phyloP scores from a whole-genome alignment of 139 green algal genomes.

The Cymbomonas tetramitiformis region DNA sequence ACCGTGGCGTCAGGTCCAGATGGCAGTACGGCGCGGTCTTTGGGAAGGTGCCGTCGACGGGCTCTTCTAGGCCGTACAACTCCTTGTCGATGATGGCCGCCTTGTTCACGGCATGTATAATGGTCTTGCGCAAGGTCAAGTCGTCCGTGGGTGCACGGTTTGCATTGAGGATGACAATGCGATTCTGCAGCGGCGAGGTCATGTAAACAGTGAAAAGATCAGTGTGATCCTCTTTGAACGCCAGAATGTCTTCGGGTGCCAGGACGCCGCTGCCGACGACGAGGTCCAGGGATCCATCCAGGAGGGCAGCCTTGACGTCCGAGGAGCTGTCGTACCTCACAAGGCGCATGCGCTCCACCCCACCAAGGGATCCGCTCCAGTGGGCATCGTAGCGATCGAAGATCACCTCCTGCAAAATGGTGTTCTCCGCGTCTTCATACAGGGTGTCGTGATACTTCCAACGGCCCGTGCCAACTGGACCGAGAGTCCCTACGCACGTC shows the following conservation, averaged over 20 bases:
- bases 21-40: conserved; percentile 1
- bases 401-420: not conserved
- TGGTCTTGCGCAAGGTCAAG: conserved; percentile 7
- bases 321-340: conserved; percentile 5
- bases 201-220: not conserved
- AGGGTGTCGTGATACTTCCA: not conserved
- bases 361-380: not conserved
- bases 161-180: conserved; percentile 13
- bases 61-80: conserved; percentile 4
- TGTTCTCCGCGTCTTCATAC: not conserved
- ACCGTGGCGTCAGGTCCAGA: not conserved
- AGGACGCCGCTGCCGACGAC: conserved; percentile 1
- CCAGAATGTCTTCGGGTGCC: not conserved
- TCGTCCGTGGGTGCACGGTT: conserved; percentile 10
- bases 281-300: conserved; percentile 1
- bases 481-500: not conserved
- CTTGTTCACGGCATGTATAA: conserved; percentile 16
- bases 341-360: not conserved
- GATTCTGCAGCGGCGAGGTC: conserved; percentile 4
- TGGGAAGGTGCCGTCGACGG: no score
- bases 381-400: not conserved
- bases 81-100: conserved; percentile 14
- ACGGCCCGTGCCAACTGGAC: not conserved
- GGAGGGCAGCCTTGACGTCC: conserved; percentile 10
- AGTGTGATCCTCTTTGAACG: conserved; percentile 4